phyloP scores from a whole-genome alignment of 331 rosid species.

The Acacia concinna region DNA sequence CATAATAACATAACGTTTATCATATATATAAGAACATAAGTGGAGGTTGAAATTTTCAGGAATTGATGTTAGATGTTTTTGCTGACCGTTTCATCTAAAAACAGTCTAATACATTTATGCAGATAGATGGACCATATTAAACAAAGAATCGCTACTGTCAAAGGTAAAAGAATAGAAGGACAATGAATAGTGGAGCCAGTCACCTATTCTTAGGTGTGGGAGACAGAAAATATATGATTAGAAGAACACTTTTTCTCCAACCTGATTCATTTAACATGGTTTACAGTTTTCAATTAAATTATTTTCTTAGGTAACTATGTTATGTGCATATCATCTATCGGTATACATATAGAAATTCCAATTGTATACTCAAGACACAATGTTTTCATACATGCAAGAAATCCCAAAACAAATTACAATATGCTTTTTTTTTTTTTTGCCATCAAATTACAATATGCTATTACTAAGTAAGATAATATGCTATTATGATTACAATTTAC shows the following conservation, averaged over 20 bases:
- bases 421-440: too few species aligned
- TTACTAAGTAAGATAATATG: background rate
- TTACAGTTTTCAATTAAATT: background rate
- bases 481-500: background rate
- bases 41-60: background rate
- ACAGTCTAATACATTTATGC: background rate
- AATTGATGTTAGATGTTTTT: background rate
- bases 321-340: background rate
- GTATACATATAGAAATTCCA: background rate
- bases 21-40: slow-evolving; percentile 16
- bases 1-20: slow-evolving; percentile 2
- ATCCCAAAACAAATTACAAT: background rate
- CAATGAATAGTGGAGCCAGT: background rate
- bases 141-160: background rate
- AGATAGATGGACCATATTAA: background rate
- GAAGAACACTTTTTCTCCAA: background rate
- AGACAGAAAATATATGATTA: background rate
- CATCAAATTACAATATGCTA: background rate
- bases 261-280: background rate
- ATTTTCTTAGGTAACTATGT: background rate
- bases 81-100: background rate
- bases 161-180: background rate
- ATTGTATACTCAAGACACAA: background rate
- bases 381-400: background rate
- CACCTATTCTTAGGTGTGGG: background rate